Base-by-base conservation (phyloP, 495 filamentous ascomycete species). In the Clavariopsis aquatica region DNA sequence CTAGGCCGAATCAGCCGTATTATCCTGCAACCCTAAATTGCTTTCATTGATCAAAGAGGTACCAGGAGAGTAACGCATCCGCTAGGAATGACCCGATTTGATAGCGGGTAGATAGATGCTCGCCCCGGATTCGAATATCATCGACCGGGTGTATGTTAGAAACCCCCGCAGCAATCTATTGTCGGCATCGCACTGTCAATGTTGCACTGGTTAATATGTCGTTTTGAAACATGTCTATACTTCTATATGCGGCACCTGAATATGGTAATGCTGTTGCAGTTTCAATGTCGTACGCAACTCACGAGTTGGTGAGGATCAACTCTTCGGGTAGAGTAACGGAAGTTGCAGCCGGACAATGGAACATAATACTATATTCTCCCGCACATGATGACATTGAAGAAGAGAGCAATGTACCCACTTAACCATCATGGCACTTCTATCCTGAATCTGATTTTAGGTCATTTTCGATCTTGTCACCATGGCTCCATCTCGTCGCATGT, bases 161-260 rank as follows among this genome's bases (percentile, higher is more conserved):
- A 15, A 15, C 3, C 28, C 17, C 24, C 5, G 34, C 28, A 26
- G 23, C 51, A 19, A 2, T 29, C 9, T 10, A 1, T 10, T 31
- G 15, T 28, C 17, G 17, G 51, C 51, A 53, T 27, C 51, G 3
- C 23, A 31, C 17, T 53, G 51, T 31, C 24, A 6, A 53, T 53
- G 51, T 53, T 31, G 51, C 51, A 53, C 34, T 53, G 10, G 23
- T 53, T 31, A 53, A 53, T 53, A 53, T 53, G 51, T 6, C 24
- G 4, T 31, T 53, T 28, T 17, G 28, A 24, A 15, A 24, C 27
- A 27, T 24, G 9, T 22, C 23, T 53, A 53, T 31, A 29, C 1
- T 31, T 27, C 51, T 15, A 31, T 9, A 5, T 28, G 5, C 17
- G 20, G 9, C 51, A 17, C 10, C 51, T 53, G n/a, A 23, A 2